Conservation (phyloP, 1,139 yeast species). For the Debaryomycetaceae sp. region DNA sequence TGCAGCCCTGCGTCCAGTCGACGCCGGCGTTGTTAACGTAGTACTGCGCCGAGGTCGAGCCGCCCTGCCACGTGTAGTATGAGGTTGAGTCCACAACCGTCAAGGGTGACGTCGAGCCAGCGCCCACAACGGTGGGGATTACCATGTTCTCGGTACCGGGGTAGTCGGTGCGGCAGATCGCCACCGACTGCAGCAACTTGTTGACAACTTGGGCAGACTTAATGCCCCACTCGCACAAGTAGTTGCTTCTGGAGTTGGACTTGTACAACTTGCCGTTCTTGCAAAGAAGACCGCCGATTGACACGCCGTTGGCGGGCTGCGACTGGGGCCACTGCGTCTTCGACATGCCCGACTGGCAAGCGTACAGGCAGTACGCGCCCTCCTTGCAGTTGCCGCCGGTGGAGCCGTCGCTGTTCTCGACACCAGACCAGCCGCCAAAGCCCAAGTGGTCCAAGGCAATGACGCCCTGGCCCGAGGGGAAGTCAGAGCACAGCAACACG, state of each 20-base stretch:
- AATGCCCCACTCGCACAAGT: conserved; percentile 83
- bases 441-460: conserved; percentile 75
- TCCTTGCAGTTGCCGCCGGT: conserved; percentile 69
- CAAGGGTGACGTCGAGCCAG: conserved; percentile 62
- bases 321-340: conserved; percentile 92
- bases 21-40: conserved; percentile 97
- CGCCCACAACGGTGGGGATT: conserved; percentile 76
- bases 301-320: conserved; percentile 84
- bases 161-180: conserved; percentile 96
- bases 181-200: conserved; percentile 60
- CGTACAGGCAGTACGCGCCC: conserved; percentile 93
- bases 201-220: conserved; percentile 66
- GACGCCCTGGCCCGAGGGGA: conserved; percentile 94
- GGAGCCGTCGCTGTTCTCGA: conserved; percentile 56
- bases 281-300: conserved; percentile 88
- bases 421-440: conserved; percentile 90
- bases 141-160: conserved; percentile 99
- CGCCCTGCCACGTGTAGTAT: conserved; percentile 82
- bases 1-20: conserved; percentile 80
- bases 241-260: conserved; percentile 53
- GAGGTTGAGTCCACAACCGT: conserved; percentile 73
- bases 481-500: conserved; percentile 61
- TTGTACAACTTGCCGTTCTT: conserved; percentile 75
- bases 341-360: conserved; percentile 95
- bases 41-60: conserved; percentile 87